Conservation (phyloP, 2,329 filamentous ascomycete species). For the Scedosporium minutisporum region DNA sequence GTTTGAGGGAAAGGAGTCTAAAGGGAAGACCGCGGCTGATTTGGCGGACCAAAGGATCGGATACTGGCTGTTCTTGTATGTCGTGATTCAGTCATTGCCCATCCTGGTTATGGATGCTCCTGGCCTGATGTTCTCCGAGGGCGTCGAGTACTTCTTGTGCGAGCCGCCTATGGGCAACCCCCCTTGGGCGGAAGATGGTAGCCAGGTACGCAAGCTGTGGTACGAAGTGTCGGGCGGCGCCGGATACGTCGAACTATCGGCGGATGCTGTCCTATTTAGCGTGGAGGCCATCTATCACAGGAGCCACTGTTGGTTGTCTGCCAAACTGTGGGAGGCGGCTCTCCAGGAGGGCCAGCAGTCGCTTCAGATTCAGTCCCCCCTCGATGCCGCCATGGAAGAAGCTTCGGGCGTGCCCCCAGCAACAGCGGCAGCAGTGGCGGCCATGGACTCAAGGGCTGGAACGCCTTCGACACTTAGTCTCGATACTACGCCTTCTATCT, state of each 20-base stretch:
- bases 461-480: conserved; percentile 13
- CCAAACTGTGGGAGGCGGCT: conserved; percentile 36
- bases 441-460: conserved; percentile 12
- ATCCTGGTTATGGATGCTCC: conserved; percentile 71
- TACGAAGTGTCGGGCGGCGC: conserved; percentile 61
- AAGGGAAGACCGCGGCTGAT: conserved; percentile 54
- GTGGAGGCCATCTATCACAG: conserved; percentile 52
- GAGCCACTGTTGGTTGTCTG: conserved; percentile 46
- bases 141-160: conserved; percentile 75
- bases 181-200: conserved; percentile 63
- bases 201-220: conserved; percentile 58
- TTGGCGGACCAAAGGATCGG: conserved; percentile 63
- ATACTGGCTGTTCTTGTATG: conserved; percentile 75
- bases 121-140: conserved; percentile 56
- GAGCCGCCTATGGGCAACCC: conserved; percentile 61
- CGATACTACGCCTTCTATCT: conserved; percentile 16
- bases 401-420: neutral
- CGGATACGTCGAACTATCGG: conserved; percentile 46
- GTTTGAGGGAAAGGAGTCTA: conserved; percentile 61
- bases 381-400: neutral
- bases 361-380: neutral
- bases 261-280: conserved; percentile 51
- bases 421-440: neutral
- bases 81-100: conserved; percentile 65
- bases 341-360: conserved; percentile 13